Percentiles rank a stretch among this genome's conserved stretches.
Evolutionary conservation across 2,329 filamentous ascomycete genomes (phyloP).

Genomic region (Epichloe aotearoae): DNA sequence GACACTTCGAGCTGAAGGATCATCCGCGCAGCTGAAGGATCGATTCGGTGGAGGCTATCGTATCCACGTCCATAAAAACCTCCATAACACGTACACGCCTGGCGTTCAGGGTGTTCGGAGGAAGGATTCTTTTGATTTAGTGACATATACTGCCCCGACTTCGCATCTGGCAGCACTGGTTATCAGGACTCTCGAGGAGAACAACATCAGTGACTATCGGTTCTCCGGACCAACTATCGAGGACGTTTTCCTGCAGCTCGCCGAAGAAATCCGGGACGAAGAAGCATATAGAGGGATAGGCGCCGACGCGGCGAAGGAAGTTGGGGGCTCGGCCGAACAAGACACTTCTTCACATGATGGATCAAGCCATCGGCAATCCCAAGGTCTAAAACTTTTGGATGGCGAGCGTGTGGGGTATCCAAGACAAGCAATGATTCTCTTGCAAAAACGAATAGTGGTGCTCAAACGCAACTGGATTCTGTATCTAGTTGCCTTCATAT

Average conservation of each 20-base stretch:
- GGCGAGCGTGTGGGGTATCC: slow-evolving; percentile 57
- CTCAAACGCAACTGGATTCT: slow-evolving; percentile 67
- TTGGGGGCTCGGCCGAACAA: slow-evolving; percentile 13
- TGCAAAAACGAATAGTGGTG: slow-evolving; percentile 65
- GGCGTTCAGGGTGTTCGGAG: slow-evolving; percentile 43
- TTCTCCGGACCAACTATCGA: slow-evolving; percentile 85
- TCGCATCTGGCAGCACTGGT: slow-evolving; percentile 60
- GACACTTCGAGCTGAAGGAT: slow-evolving; percentile 66
- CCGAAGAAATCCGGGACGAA: slow-evolving; percentile 60
- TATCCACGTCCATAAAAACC: slow-evolving; percentile 56
- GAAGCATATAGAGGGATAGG: slow-evolving; percentile 17
- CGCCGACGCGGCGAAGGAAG: slow-evolving; percentile 7
- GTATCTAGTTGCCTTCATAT: slow-evolving; percentile 58
- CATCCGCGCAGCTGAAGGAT: slow-evolving; percentile 76
- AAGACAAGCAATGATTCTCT: slow-evolving; percentile 60
- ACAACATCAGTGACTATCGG: slow-evolving; percentile 62
- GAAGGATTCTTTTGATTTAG: slow-evolving; percentile 53
- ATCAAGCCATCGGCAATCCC: slow-evolving; percentile 10
- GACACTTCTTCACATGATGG: slow-evolving; percentile 11
- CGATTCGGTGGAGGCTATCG: slow-evolving; percentile 72
- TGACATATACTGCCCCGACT: slow-evolving; percentile 57
- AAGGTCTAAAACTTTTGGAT: slow-evolving; percentile 45
- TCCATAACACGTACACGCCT: slow-evolving; percentile 31
- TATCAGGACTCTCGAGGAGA: slow-evolving; percentile 53
- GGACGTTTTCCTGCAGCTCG: slow-evolving; percentile 78